Evolutionary conservation across 257 asterid genomes (phyloP).

Genomic region (Dorcoceras hygrometricum): DNA sequence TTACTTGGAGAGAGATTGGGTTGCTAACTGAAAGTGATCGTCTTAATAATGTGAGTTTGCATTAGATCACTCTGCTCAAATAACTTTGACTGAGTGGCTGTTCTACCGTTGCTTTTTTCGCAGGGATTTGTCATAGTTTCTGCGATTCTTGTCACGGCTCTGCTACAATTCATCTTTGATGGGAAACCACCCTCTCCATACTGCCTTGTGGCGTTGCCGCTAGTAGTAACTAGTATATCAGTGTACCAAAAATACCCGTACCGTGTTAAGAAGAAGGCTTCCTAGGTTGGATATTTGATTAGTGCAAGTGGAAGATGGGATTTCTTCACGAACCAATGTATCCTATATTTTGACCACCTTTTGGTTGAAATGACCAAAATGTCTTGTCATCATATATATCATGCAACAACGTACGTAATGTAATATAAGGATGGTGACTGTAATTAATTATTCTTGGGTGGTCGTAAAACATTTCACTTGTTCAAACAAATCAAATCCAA

Average conservation of each 20-base stretch:
- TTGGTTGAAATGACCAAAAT: no score
- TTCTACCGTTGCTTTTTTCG: not conserved
- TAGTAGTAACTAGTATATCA: conserved; percentile 74
- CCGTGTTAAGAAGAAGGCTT: conserved; percentile 57
- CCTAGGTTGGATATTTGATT: conserved; percentile 31
- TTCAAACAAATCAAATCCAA: no score
- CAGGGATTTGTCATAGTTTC: conserved; percentile 96
- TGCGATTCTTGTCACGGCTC: conserved; percentile 89
- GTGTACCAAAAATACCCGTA: conserved; percentile 90
- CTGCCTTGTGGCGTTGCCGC: conserved; percentile 84
- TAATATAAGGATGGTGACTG: no score
- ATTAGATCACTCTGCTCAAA: not conserved
- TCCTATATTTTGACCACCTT: no score
- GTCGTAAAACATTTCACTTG: no score
- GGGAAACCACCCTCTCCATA: conserved; percentile 78
- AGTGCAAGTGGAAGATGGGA: conserved; percentile 21
- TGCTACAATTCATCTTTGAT: conserved; percentile 76
- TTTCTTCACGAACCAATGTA: conserved; percentile 6
- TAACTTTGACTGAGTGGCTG: not conserved
- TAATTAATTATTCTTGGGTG: no score
- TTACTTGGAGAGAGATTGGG: not conserved
- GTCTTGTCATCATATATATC: no score
- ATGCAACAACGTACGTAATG: no score
- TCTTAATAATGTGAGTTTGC: no score
- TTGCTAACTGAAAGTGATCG: not conserved